A percentile compares a stretch with the other conserved stretches of the same genome.
These are phyloP conservation scores for Plectosphaerella sp. DNA, from an alignment of 2,329 filamentous ascomycete genomes.

Conservation along the genomic window DNA sequence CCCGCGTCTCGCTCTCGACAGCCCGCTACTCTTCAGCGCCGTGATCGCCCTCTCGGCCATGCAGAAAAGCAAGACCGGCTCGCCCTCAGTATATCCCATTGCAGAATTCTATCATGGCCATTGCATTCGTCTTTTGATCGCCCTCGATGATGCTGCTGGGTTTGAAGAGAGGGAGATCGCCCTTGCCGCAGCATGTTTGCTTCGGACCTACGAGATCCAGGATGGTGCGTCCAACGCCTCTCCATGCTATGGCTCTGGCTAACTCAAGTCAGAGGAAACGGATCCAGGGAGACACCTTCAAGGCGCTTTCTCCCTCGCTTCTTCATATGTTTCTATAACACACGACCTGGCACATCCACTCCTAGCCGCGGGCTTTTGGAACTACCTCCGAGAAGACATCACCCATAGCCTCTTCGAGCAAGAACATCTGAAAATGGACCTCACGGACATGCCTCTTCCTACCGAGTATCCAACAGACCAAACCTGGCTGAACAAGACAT, in stretches of 20 bases:
- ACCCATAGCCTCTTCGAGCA: slow-evolving; percentile 43
- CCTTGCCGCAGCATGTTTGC: slow-evolving; percentile 39
- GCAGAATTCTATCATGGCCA: slow-evolving; percentile 34
- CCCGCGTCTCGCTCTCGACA: slow-evolving; percentile 29
- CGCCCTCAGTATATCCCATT: slow-evolving; percentile 15
- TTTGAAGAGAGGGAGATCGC: slow-evolving; percentile 30
- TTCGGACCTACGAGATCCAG: slow-evolving; percentile 45
- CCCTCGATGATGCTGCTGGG: slow-evolving; percentile 22
- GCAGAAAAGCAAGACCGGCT: slow-evolving; percentile 27
- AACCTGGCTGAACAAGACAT: slow-evolving; percentile 33
- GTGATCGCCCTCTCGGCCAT: slow-evolving; percentile 39
- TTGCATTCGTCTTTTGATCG: slow-evolving; percentile 34
- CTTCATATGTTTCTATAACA: slow-evolving; percentile 16
- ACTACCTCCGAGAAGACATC: slow-evolving; percentile 48
- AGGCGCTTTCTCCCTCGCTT: slow-evolving; percentile 41
- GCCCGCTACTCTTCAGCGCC: slow-evolving; percentile 36
- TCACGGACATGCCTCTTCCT: slow-evolving; percentile 15
- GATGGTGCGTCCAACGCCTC: slow-evolving; percentile 21
- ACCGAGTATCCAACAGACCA: slow-evolving; percentile 17
- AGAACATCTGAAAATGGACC: slow-evolving; percentile 35
- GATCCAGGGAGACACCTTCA: slow-evolving; percentile 39
- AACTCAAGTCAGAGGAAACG: slow-evolving; percentile 22
- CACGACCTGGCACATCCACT: slow-evolving; percentile 21
- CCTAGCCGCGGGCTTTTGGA: slow-evolving; percentile 41
- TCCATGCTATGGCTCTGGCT: not conserved